These are phyloP conservation scores for Aspergillus ochraceoroseus DNA, from an alignment of 2,329 filamentous ascomycete genomes.

Conservation along the genomic window DNA sequence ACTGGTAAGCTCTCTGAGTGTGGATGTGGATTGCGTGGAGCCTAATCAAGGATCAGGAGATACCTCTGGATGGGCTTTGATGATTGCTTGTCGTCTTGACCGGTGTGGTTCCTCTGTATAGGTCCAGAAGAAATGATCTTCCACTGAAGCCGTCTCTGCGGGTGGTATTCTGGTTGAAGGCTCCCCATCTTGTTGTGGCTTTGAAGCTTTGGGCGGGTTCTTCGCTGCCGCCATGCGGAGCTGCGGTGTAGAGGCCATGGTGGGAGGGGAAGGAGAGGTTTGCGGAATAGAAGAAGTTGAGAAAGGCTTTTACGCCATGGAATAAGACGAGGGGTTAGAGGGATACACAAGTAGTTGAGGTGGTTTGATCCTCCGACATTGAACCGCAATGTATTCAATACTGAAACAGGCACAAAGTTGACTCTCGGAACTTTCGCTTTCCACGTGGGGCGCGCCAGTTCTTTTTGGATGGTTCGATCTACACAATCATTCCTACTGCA, in stretches of 20 bases:
- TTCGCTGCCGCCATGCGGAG: constrained; percentile 34
- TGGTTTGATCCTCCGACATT: no score
- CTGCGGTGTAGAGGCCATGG: constrained; percentile 32
- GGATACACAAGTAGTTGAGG: no score
- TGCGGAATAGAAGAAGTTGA: not conserved
- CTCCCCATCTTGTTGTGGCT: constrained; percentile 17
- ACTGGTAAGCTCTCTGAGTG: constrained; percentile 6
- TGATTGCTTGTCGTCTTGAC: constrained; percentile 84
- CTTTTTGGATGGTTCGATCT: constrained; percentile 16
- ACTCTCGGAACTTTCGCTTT: constrained; percentile 28
- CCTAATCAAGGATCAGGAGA: constrained; percentile 9
- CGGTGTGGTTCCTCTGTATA: constrained; percentile 97
- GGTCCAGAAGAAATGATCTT: constrained; percentile 87
- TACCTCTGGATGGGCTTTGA: constrained; percentile 96
- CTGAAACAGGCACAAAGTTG: constrained; percentile 10
- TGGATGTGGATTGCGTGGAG: not conserved
- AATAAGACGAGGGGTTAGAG: no score
- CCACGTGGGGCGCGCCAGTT: constrained; percentile 38
- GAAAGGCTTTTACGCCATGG: constrained; percentile 21
- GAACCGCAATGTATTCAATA: no score
- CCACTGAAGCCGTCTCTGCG: constrained; percentile 32
- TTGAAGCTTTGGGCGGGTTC: constrained; percentile 16
- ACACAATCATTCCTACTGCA: no score
- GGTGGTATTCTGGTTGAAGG: constrained; percentile 27
- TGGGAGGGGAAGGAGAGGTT: constrained; percentile 10